Base-by-base conservation (phyloP, 1,139 yeast species). In the Sugiyamaella neomexicana region DNA sequence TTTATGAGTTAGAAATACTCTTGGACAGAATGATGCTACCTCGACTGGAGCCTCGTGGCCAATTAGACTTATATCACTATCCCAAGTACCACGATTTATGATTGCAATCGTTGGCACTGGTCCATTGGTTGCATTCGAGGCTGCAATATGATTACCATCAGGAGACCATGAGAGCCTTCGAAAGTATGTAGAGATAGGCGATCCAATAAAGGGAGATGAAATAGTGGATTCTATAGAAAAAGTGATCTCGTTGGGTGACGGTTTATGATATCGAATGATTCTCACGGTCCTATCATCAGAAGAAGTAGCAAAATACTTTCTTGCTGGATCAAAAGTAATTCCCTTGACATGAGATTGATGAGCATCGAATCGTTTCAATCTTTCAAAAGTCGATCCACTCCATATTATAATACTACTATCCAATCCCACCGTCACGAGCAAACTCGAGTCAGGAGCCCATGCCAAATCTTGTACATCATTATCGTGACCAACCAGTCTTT, bases 31-130 rank as follows among this genome's bases (percentile, higher is more conserved):
- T 0, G 87, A 74, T 46, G 93, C 91, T 2, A 91, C 98, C 69
- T 95, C 99, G 61, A 96, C 89, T 0, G 99, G 98, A 1, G 96
- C 90, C 62, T 91, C 97, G 67, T 93, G 99, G 1, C 99, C 99
- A 47, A 95, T 87, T 46, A 93, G 77, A 55, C 95, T 85, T 49
- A 91, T 79, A 58, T 89, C 95, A 9, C 90, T 79, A 47, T 86
- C 91, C 99, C 99, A 95, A 52, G 80, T 85, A 27, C 98, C 99
- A 71, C 99, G 78, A 61, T 87, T 86, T 29, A 93, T 83, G 36
- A 93, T 82, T 0, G 91, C 93, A 5, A 90, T 93, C 0, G 97
- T 85, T 0, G 96, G 83, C 0, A 93, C 95, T 0, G 97, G 97
- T 0, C 98, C 98, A 69, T 95, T 93, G 8, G 96, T 89, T 1